phyloP scores from a whole-genome alignment of 345 rosid genomes.

The Populus simonii region DNA sequence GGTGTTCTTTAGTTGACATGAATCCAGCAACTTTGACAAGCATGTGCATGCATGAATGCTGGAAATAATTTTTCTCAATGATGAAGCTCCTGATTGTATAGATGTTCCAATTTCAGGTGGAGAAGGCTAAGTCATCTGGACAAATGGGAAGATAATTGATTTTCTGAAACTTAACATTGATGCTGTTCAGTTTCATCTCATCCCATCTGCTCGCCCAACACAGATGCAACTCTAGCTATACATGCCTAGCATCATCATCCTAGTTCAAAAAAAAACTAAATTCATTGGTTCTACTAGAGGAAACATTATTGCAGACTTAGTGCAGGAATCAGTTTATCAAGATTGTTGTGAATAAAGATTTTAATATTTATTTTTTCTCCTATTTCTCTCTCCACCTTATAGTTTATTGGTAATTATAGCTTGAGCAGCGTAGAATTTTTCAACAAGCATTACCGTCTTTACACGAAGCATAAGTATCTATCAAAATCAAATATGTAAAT shows the following conservation, averaged over 20 bases:
- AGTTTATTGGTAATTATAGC: too few species aligned
- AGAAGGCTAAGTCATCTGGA: constrained; percentile 50
- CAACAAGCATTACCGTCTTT: too few species aligned
- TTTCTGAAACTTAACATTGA: too few species aligned
- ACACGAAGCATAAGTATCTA: too few species aligned
- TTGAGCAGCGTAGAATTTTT: too few species aligned
- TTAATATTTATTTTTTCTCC: too few species aligned
- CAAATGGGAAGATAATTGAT: constrained; percentile 55
- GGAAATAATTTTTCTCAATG: background rate
- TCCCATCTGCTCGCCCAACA: too few species aligned
- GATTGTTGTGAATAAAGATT: background rate
- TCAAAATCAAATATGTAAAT: too few species aligned
- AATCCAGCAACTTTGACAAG: background rate
- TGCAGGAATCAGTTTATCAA: background rate
- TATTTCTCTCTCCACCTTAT: too few species aligned
- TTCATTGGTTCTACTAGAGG: background rate
- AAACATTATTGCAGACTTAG: background rate
- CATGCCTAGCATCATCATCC: background rate
- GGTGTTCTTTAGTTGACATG: background rate
- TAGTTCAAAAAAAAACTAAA: too few species aligned
- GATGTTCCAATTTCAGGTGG: constrained; percentile 45
- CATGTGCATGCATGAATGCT: background rate
- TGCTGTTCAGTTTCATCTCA: too few species aligned
- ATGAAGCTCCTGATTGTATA: background rate
- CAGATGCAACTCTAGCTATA: background rate